Base-by-base conservation (phyloP, 225 moss, liverwort and hornwort genomes). In the Ulota crispa region DNA sequence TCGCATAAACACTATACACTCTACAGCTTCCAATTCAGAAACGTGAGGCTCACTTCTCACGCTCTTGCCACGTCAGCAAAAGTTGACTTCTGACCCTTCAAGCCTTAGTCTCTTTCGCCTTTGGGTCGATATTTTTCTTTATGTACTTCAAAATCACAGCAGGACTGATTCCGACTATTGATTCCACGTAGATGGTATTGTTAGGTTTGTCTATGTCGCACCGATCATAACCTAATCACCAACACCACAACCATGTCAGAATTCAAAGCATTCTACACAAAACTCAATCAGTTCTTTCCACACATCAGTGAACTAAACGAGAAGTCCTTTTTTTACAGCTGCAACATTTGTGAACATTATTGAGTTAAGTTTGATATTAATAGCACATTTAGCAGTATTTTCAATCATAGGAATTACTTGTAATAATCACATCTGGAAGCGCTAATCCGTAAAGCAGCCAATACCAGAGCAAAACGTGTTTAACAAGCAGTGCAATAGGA, bases 111-210 rank as follows among this genome's bases (percentile, higher is more conserved):
- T 73, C 15, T 3, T 14, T 26, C 8, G 74, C 81, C n/a, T 24
- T 31, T 24, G 1, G 0, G 67, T 81, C 81, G 56, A 81, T 43
- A 7, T 24, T 0, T 0, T 2, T 12, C 74, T 3, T 43, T 14
- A 81, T 56, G 66, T 56, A 67, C 4, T 1, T 13, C 57, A 74
- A 64, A 67, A 67, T 6, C 0, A 0, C 0, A 11, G 16, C 24
- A 42, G 42, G 24, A 7, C 5, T 0, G 43, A 81, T 2, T 10
- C 56, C 74, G 6, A 0, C 2, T 6, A 74, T 73, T 16, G 66
- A 81, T 2, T 66, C 11, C 23, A 81, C 31, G 0, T 16, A 43
- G 57, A 81, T 81, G 2, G 74, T 81, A 67, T 74, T 74, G 32
- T 32, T 43, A 2, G 0, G 42, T 3, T 43, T 45, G 81, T 81